These are phyloP conservation scores for Penicillium griseofulvum DNA, from an alignment of 2,329 filamentous ascomycete genomes.

Conservation along the genomic window DNA sequence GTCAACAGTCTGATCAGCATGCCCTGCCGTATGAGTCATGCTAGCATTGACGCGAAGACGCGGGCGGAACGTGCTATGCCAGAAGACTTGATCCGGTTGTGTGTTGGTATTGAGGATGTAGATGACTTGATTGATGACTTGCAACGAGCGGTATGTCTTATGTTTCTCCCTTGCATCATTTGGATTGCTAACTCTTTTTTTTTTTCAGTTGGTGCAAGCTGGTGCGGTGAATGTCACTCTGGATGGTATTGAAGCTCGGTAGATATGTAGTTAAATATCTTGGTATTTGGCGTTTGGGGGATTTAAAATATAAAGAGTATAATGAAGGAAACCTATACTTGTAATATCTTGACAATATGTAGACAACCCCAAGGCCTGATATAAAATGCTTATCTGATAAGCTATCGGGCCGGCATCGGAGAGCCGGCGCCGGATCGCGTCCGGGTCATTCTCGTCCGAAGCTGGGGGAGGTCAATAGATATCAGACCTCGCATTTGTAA, in stretches of 20 bases:
- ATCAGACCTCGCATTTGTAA: conserved; percentile 15
- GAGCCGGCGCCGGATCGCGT: conserved; percentile 14
- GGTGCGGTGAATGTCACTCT: conserved; percentile 85
- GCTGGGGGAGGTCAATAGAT: conserved; percentile 2
- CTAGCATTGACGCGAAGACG: conserved; percentile 95
- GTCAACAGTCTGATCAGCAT: conserved; percentile 99
- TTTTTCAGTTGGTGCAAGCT: conserved; percentile 76
- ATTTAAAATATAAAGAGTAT: conserved; percentile 7
- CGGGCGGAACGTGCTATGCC: conserved; percentile 85
- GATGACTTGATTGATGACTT: conserved; percentile 92
- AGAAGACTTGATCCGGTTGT: conserved; percentile 92
- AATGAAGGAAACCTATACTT: not conserved
- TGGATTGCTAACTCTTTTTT: conserved; percentile 12
- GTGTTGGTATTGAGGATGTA: conserved; percentile 92
- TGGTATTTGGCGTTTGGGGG: conserved; percentile 15
- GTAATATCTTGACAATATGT: not conserved
- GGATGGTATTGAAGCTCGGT: conserved; percentile 72
- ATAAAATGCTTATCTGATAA: conserved; percentile 11
- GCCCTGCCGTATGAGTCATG: conserved; percentile 99
- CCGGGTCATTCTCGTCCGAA: conserved; percentile 29
- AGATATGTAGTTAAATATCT: not conserved
- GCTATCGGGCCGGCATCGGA: conserved; percentile 32
- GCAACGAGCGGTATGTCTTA: conserved; percentile 73
- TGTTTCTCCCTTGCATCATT: conserved; percentile 2
- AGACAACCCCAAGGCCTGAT: not conserved